A percentile compares a stretch with the other conserved stretches of the same genome.
phyloP scores from a whole-genome alignment of 352 stramenopile species.

The Pythium pyrilobum region DNA sequence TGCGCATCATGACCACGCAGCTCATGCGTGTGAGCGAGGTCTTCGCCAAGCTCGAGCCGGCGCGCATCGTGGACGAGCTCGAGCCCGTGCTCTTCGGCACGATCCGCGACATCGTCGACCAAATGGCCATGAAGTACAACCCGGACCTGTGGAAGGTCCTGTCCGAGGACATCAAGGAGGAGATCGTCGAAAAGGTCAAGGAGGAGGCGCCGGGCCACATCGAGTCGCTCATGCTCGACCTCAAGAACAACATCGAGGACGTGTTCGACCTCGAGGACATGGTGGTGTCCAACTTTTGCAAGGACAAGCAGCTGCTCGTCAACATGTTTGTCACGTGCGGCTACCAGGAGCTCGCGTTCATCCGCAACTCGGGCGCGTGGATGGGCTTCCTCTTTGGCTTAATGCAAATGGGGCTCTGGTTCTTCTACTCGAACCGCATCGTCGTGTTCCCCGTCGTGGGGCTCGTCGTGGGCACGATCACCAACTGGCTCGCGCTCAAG shows the following conservation, averaged over 20 bases:
- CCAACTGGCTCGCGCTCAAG: conserved; percentile 94
- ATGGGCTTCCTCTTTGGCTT: conserved; percentile 88
- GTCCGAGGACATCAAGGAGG: conserved; percentile 74
- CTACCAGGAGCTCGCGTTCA: conserved; percentile 90
- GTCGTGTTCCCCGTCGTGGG: conserved; percentile 89
- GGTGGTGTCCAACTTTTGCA: conserved; percentile 92
- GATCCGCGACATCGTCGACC: conserved; percentile 82
- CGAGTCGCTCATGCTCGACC: conserved; percentile 92
- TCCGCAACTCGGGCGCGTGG: conserved; percentile 87
- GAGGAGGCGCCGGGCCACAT: conserved; percentile 90
- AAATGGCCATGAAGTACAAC: conserved; percentile 87
- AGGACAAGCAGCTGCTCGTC: conserved; percentile 92
- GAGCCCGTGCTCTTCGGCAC: conserved; percentile 89
- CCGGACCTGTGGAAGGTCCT: conserved; percentile 75
- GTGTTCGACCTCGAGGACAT: conserved; percentile 95
- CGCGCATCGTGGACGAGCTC: conserved; percentile 86
- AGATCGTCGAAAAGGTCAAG: conserved; percentile 93
- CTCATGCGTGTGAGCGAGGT: conserved; percentile 90
- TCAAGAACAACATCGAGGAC: conserved; percentile 93
- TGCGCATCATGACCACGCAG: conserved; percentile 92
- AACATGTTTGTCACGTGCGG: conserved; percentile 94
- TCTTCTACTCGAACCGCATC: conserved; percentile 73
- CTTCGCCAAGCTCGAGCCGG: conserved; percentile 88
- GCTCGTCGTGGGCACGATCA: conserved; percentile 93
- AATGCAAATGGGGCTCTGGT: conserved; percentile 89